A percentile compares a stretch with the other conserved stretches of the same genome.
Conservation (phyloP, 2,329 filamentous ascomycete genomes). For the Alternaria tenuissima region DNA sequence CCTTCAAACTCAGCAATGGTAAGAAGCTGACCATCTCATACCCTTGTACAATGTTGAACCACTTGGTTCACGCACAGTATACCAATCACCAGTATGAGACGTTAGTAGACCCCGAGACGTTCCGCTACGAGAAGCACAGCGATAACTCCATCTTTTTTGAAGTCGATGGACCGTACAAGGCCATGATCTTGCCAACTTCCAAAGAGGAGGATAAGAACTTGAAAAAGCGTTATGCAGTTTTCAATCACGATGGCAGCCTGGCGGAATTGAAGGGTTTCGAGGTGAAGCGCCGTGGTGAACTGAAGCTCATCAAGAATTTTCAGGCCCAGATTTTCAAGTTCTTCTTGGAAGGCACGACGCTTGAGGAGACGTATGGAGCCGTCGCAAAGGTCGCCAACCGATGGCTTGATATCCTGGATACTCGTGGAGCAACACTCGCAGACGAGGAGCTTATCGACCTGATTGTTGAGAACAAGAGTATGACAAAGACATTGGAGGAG, state of each 20-base stretch:
- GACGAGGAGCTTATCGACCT: conserved; percentile 98
- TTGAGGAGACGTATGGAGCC: conserved; percentile 86
- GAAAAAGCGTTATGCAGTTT: conserved; percentile 98
- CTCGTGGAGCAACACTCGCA: conserved; percentile 85
- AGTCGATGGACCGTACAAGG: conserved; percentile 95
- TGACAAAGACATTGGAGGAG: conserved; percentile 96
- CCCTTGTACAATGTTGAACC: conserved; percentile 98
- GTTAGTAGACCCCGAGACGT: conserved; percentile 76
- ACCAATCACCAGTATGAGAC: conserved; percentile 99
- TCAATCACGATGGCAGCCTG: conserved; percentile 95
- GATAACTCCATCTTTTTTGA: conserved; percentile 99
- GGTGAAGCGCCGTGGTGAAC: conserved; percentile 93
- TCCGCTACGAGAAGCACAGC: conserved; percentile 95
- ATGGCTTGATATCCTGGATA: conserved; percentile 95
- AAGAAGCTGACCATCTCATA: conserved; percentile 98
- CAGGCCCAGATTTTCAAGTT: conserved; percentile 99
- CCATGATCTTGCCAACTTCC: conserved; percentile 96
- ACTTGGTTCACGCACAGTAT: conserved; percentile 91
- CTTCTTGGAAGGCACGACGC: conserved; percentile 88
- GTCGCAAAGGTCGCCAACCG: conserved; percentile 95
- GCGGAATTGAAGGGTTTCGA: conserved; percentile 98
- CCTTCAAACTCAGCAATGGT: conserved; percentile 91
- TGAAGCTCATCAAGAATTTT: conserved; percentile 99
- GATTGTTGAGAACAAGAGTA: conserved; percentile 99
- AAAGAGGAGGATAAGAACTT: conserved; percentile 99